These are phyloP conservation scores for Colletotrichum lini DNA, from an alignment of 2,329 filamentous ascomycete species.

Conservation along the genomic window DNA sequence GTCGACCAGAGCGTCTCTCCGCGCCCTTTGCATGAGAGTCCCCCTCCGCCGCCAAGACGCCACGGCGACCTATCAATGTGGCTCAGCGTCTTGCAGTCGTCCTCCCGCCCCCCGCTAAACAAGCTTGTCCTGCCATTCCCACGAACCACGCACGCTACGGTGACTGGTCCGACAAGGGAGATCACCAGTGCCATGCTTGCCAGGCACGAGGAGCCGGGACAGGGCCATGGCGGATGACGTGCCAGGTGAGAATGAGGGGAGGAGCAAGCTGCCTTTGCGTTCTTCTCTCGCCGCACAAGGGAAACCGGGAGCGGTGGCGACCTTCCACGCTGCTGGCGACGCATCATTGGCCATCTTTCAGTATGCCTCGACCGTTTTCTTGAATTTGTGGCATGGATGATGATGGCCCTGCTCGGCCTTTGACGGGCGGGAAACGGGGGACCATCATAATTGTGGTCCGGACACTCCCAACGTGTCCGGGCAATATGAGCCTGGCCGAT, in stretches of 20 bases:
- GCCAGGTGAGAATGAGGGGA: constrained; percentile 10
- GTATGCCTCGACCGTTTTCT: not conserved
- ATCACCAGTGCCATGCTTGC: constrained; percentile 25
- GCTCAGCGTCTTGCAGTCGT: constrained; percentile 7
- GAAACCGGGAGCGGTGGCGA: constrained; percentile 17
- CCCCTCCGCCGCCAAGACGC: constrained; percentile 26
- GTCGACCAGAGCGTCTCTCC: not conserved
- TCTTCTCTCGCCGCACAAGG: not conserved
- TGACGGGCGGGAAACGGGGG: not conserved
- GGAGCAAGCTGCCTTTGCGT: not conserved
- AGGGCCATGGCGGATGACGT: constrained; percentile 36
- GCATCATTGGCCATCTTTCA: constrained; percentile 1
- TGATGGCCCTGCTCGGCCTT: not conserved
- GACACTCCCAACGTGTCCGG: not conserved
- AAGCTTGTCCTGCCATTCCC: constrained; percentile 24
- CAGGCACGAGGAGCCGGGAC: constrained; percentile 22
- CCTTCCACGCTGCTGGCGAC: not conserved
- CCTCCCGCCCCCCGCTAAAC: constrained; percentile 37
- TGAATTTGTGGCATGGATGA: not conserved
- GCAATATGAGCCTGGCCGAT: not conserved
- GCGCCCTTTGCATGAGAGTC: constrained; percentile 18
- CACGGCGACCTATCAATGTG: constrained; percentile 26
- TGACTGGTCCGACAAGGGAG: constrained; percentile 24
- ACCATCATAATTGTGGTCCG: not conserved
- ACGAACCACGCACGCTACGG: not conserved